These are phyloP conservation scores for Sugiyamaella marilandica DNA, from an alignment of 805 yeast genomes.

Conservation along the genomic window DNA sequence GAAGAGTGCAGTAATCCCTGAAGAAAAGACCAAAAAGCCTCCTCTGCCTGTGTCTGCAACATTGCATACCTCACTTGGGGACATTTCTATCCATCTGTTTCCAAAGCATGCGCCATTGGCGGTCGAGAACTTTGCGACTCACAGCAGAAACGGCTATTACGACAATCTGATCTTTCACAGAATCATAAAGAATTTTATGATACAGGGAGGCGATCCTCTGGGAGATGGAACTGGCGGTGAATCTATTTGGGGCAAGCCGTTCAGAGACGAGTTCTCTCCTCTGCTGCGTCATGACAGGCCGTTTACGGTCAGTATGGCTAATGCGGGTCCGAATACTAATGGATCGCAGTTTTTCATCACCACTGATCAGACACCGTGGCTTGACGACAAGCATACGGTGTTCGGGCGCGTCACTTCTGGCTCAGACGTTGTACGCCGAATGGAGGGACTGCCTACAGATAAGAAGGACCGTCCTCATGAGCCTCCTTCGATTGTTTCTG, in stretches of 20 bases:
- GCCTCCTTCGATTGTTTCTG: slow-evolving; percentile 30
- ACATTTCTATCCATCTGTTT: slow-evolving; percentile 36
- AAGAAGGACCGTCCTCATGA: slow-evolving; percentile 43
- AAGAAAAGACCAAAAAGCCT: slow-evolving; percentile 21
- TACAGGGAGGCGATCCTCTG: slow-evolving; percentile 56
- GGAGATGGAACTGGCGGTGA: slow-evolving; percentile 42
- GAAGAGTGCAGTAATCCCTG: slow-evolving; percentile 18
- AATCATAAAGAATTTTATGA: slow-evolving; percentile 51
- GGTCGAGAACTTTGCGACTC: slow-evolving; percentile 38
- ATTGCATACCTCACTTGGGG: slow-evolving; percentile 42
- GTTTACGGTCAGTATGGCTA: slow-evolving; percentile 56
- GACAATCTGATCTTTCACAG: slow-evolving; percentile 36
- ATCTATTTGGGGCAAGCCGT: slow-evolving; percentile 33
- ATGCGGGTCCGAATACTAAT: slow-evolving; percentile 54
- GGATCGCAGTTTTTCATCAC: slow-evolving; percentile 60
- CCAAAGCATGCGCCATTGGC: slow-evolving; percentile 39
- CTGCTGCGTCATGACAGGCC: slow-evolving; percentile 47
- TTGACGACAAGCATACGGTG: slow-evolving; percentile 55
- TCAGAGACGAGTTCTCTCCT: slow-evolving; percentile 48
- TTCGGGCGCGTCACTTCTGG: slow-evolving; percentile 52
- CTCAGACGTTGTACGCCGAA: slow-evolving; percentile 44
- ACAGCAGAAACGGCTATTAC: slow-evolving; percentile 38
- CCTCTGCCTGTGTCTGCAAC: slow-evolving; percentile 19
- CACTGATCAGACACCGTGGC: slow-evolving; percentile 49
- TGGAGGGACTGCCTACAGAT: slow-evolving; percentile 45